Conservation (phyloP, 73 alveolate genomes). For the Vitrella brassicaformis region DNA sequence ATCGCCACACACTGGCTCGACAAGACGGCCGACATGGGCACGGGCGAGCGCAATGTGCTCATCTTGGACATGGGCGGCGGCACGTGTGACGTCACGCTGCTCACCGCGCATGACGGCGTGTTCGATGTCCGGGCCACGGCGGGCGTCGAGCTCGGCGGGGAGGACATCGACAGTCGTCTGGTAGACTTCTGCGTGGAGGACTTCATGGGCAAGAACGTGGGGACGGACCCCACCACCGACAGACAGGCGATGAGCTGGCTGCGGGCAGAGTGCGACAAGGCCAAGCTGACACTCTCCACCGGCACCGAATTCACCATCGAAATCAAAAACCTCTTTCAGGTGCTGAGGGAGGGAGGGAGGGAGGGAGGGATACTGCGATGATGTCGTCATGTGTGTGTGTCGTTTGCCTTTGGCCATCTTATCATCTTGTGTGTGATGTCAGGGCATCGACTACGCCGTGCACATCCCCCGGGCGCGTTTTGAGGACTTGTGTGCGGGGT, state of each 20-base stretch:
- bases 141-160: constrained; percentile 73
- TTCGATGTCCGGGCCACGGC: constrained; percentile 72
- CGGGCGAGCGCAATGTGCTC: constrained; percentile 53
- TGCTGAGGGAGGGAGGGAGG: too few relatives aligned
- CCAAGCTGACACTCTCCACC: constrained; percentile 72
- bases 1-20: constrained; percentile 69
- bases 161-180: constrained; percentile 55
- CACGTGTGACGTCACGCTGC: constrained; percentile 77
- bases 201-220: constrained; percentile 56
- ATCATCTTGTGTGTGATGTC: too few relatives aligned
- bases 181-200: constrained; percentile 55
- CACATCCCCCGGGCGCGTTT: constrained; percentile 52
- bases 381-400: too few relatives aligned
- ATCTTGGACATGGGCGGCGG: constrained; percentile 81
- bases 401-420: too few relatives aligned
- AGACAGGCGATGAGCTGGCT: constrained; percentile 78
- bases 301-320: constrained; percentile 74
- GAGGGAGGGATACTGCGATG: too few relatives aligned
- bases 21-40: constrained; percentile 54
- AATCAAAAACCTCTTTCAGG: constrained; percentile 62
- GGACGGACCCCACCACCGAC: constrained; percentile 59
- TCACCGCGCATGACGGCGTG: constrained; percentile 74
- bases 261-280: constrained; percentile 87
- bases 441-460: constrained; percentile 43
- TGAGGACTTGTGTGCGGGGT: constrained; percentile 60